Evolutionary conservation across 805 yeast genomes (phyloP).

Genomic region (Pichia rugopelliculosa): DNA sequence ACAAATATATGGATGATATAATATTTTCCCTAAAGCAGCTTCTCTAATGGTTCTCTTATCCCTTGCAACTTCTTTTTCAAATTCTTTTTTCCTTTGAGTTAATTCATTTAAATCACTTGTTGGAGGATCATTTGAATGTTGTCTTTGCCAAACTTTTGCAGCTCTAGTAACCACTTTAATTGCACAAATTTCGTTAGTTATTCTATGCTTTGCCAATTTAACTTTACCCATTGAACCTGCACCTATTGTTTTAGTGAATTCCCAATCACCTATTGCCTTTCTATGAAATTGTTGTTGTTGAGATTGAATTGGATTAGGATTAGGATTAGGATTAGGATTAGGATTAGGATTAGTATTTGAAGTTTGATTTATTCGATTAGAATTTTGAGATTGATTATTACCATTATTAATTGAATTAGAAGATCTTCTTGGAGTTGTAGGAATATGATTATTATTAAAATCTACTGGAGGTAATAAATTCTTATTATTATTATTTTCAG

Average conservation of each 20-base stretch:
- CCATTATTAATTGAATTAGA: neutral
- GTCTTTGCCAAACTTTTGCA: slow-evolving; percentile 64
- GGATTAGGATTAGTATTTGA: neutral
- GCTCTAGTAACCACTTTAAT: slow-evolving; percentile 92
- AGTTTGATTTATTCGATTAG: slow-evolving; percentile 6
- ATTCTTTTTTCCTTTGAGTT: slow-evolving; percentile 57
- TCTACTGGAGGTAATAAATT: slow-evolving; percentile 24
- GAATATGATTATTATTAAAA: slow-evolving; percentile 12
- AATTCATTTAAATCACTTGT: slow-evolving; percentile 52
- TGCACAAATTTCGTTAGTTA: slow-evolving; percentile 79
- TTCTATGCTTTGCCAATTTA: slow-evolving; percentile 79
- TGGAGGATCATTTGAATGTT: slow-evolving; percentile 63
- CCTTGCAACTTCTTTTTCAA: slow-evolving; percentile 77
- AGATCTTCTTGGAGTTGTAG: slow-evolving; percentile 4
- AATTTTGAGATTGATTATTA: slow-evolving; percentile 7
- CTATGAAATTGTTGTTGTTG: slow-evolving; percentile 51
- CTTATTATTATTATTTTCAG: neutral
- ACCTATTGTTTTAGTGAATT: slow-evolving; percentile 87
- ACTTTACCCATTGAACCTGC: slow-evolving; percentile 99
- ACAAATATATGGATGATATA: slow-evolving; percentile 90
- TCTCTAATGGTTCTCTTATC: slow-evolving; percentile 92
- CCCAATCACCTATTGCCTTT: slow-evolving; percentile 94
- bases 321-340: too few relatives aligned
- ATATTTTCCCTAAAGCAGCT: slow-evolving; percentile 84
- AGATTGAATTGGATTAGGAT: too few relatives aligned